Base-by-base conservation (phyloP, 2,329 filamentous ascomycete genomes). In the Aspergillus tanneri region DNA sequence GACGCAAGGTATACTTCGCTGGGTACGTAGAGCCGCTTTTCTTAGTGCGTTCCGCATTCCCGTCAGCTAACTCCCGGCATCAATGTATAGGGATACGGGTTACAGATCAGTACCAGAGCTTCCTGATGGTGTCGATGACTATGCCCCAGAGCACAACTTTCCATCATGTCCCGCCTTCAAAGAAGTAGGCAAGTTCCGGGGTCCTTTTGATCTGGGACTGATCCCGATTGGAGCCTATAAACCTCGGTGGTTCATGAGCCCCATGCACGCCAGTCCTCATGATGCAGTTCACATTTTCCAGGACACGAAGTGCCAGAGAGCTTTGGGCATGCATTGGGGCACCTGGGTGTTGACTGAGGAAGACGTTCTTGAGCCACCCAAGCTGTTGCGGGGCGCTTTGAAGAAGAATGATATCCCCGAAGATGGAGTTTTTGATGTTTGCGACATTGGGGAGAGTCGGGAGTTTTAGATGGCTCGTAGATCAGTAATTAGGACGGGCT, bases 191-290 rank as follows among this genome's bases (percentile, higher is more conserved):
- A 72, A 83, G 12, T 78, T 86, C 43, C 79, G 89, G 25, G 91
- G 92, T 0, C 89, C 90, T 0, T 96, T 96, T 61, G 90, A 96
- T 66, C 80, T 97, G 5, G 92, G 92, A 0, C 73, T 96, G 46
- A 93, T 97, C 55, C 92, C 92, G 30, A 96, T 97, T 58, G 92
- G 92, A 44, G 92, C 91, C 2, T 96, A 96, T 69, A 77, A 82
- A 50, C 72, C 71, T 37, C 65, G 71, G 34, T 78, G 69, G 59
- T 69, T 93, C 53, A 91, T 93, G 76, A 90, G 85, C 38, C 75
- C 83, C 16, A 85, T 95, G 79, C 92, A 97, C 67, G 86, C 88
- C 6, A 88, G 95, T 65, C 92, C 92, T 0, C 85, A 83, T 57
- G 92, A 97, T 65, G 82, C 86, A 0, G 90, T 96, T 28, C 89